A percentile compares a stretch with the other conserved stretches of the same genome.
Conservation (phyloP, 345 rosid species). For the Physaria fendleri region DNA sequence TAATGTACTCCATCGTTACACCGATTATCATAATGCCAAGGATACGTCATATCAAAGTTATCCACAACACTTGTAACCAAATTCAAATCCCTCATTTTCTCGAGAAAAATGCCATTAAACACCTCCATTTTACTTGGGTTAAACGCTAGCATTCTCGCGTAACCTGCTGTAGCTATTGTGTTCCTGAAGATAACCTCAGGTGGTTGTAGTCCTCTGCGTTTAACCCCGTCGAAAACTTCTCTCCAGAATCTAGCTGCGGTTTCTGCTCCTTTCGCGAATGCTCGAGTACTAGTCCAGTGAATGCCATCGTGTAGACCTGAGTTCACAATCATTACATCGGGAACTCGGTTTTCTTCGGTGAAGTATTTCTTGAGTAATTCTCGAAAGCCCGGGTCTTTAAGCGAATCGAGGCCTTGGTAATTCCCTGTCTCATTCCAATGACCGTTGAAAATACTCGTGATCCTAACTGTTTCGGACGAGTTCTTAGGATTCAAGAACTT, state of each 20-base stretch:
- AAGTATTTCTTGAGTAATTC: constrained; percentile 57
- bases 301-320: constrained; percentile 85
- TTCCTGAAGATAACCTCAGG: constrained; percentile 59
- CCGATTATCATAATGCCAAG: constrained; percentile 87
- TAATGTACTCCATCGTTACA: constrained; percentile 91
- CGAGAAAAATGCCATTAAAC: constrained; percentile 57
- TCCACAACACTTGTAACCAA: constrained; percentile 58
- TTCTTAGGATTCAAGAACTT: constrained; percentile 62
- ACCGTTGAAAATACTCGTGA: constrained; percentile 88
- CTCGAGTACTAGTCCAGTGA: constrained; percentile 46
- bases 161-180: constrained; percentile 78
- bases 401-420: constrained; percentile 77
- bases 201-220: constrained; percentile 44
- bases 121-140: constrained; percentile 87
- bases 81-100: constrained; percentile 53
- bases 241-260: constrained; percentile 68
- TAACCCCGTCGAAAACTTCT: constrained; percentile 50
- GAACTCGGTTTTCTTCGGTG: constrained; percentile 43
- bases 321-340: constrained; percentile 67
- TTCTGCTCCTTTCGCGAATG: constrained; percentile 45
- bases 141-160: constrained; percentile 62
- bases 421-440: constrained; percentile 76
- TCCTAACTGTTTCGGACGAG: constrained; percentile 54
- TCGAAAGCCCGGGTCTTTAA: constrained; percentile 43
- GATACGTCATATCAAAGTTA: constrained; percentile 77